phyloP scores from a whole-genome alignment of 331 rosid species.

The Quercus lobata region DNA sequence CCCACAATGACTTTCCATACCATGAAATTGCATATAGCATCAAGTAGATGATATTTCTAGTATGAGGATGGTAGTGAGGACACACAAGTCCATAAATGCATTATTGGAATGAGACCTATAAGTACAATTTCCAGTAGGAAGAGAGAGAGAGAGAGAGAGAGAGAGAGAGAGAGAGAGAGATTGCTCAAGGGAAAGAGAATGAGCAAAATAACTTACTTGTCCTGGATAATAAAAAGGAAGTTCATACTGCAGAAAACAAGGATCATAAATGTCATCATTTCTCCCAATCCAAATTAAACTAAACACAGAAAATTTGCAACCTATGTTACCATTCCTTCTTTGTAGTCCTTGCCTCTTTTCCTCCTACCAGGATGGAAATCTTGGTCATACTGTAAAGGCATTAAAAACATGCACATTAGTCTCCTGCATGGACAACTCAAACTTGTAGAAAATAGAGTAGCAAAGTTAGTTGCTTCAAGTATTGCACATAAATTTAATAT shows the following conservation, averaged over 20 bases:
- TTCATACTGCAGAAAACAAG: conserved; percentile 79
- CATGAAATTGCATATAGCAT: neutral
- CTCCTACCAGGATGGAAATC: conserved; percentile 93
- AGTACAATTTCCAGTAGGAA: conserved; percentile 6
- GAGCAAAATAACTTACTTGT: conserved; percentile 61
- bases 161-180: neutral
- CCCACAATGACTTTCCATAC: neutral
- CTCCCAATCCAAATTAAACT: neutral
- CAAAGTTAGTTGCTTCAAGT: neutral
- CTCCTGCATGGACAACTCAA: neutral
- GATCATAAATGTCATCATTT: conserved; percentile 10
- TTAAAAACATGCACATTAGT: conserved; percentile 10
- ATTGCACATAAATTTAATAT: neutral
- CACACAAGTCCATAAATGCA: neutral
- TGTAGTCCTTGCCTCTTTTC: conserved; percentile 96
- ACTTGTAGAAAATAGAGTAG: neutral
- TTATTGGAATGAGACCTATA: neutral
- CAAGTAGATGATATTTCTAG: neutral
- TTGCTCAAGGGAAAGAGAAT: neutral
- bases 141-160: neutral
- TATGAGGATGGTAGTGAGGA: neutral
- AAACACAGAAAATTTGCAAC: conserved; percentile 1
- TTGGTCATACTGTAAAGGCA: conserved; percentile 65
- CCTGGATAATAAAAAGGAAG: conserved; percentile 97
- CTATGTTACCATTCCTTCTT: conserved; percentile 79